Evolutionary conservation across 2,329 filamentous ascomycete genomes (phyloP), one percentile per base, ranked within the genome.

Genomic region (Diaporthe aspalathi): DNA sequence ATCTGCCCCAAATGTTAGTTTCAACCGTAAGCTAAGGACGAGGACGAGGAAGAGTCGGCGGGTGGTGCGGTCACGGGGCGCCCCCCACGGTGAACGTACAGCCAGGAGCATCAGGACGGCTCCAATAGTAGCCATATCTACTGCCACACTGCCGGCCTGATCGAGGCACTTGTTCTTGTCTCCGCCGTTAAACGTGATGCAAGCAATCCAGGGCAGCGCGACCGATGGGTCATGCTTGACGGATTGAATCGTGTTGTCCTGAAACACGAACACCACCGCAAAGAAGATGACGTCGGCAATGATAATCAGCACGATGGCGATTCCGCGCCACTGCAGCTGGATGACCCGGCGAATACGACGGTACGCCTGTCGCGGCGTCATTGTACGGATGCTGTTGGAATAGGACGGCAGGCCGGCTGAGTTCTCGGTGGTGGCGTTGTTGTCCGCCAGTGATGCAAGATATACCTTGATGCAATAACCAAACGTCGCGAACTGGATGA

Each of bases 381-480:
- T 89, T 73, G 91, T 93, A 74, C 89, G 89, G 70, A 95, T 84
- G 80, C 94, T 97, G 78, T 89, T 90, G 16, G 89, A 88, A 82
- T 95, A 95, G 0, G 91, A 92, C 0, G 93, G 93, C 40, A 97
- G 84, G 38, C 87, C 88, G 32, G 63, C 69, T 4, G 93, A 94
- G 76, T 88, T 90, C 65, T 91, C 91, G 0, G 92, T 94, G 5
- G 91, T 91, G 45, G 88, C 84, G 68, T 89, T 88, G 75, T 90
- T 90, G 79, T 97, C 94, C 73, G 90, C 88, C 69, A 97, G 86
- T 32, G 95, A 95, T 70, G 91, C 92, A 68, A 99, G 86, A 80
- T 98, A 99, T 62, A 99, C 94, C 79, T 97, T 94, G 82, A 97
- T 92, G 80, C 96, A 98, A 84, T 99, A 98, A 17, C 87, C 90